Conservation (phyloP, 2,329 filamentous ascomycete species). For the Aspergillus sp. region DNA sequence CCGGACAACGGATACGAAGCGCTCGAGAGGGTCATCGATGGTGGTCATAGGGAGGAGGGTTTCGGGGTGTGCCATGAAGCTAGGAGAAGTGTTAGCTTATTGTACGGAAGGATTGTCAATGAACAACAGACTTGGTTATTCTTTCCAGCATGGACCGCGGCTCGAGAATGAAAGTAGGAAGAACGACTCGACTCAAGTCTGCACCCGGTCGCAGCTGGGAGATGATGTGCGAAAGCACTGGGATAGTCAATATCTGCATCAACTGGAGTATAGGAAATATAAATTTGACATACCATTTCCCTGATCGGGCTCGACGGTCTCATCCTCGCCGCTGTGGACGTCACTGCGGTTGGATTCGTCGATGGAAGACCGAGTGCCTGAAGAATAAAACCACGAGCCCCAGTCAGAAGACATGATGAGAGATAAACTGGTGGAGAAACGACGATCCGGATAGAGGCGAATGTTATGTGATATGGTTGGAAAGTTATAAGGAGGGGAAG, state of each 20-base stretch:
- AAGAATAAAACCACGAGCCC: conserved; percentile 15
- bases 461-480: conserved; percentile 2
- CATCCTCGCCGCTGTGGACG: conserved; percentile 56
- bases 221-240: conserved; percentile 94
- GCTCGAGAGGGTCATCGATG: conserved; percentile 79
- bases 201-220: conserved; percentile 92
- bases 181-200: conserved; percentile 85
- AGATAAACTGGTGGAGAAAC: background rate
- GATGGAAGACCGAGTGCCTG: conserved; percentile 48
- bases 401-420: conserved; percentile 22
- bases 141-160: conserved; percentile 96
- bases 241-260: background rate
- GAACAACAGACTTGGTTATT: conserved; percentile 72
- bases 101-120: background rate
- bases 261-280: background rate
- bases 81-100: conserved; percentile 32
- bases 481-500: conserved; percentile 1
- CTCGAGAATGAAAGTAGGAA: conserved; percentile 97
- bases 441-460: conserved; percentile 4
- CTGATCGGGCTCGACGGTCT: conserved; percentile 84
- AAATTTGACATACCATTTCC: conserved; percentile 65
- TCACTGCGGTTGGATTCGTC: conserved; percentile 44
- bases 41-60: conserved; percentile 80
- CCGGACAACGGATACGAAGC: conserved; percentile 92
- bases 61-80: conserved; percentile 99